Base-by-base conservation (phyloP, 208 protist genomes). In the Lotmaria passim region DNA sequence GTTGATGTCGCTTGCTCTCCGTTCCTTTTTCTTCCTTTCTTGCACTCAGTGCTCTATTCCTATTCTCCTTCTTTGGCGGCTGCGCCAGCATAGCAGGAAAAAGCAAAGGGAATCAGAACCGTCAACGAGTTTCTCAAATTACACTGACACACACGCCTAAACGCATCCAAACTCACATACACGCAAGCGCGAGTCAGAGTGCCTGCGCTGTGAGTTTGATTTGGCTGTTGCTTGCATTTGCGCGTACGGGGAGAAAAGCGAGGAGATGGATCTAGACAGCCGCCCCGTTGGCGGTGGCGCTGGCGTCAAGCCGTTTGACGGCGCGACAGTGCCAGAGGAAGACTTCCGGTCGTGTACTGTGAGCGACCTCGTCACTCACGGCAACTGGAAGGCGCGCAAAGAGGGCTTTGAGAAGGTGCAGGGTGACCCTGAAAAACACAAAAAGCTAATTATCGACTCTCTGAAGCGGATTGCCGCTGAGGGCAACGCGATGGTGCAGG, bases 301-400 rank as follows among this genome's bases (percentile, higher is more conserved):
- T 39, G 73, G 47, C 44, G 23, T 19, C 39, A 76, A 64, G 61
- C 26, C 59, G 41, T 82, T 83, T 56, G 44, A 12, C 17, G 55
- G 33, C 50, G 34, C 77, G 12, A 17, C 55, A 0, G 33, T 28
- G 31, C 7, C 46, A 8, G 46, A 80, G 12, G 85, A 94, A 15
- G 78, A 91, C 66, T 94, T 94, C 48, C 79, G 64, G 23, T 65
- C 56, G 8, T 71, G 84, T 2, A 47, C 78, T 8, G 41, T 93
- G 8, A 73, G 83, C 17, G 56, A 86, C 36, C 62, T 93, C 21
- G 63, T 96, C 2, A 23, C 28, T 1, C 81, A 93, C 67, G 73
- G 53, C 48, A 90, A 89, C 71, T 96, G 91, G 89, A 93, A 93
- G 57, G 91, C 85, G 0, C 75, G 91, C 0, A 89, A 88, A 36